A percentile compares a stretch with the other conserved stretches of the same genome.
These are phyloP conservation scores for Ciborinia camelliae DNA, from an alignment of 2,329 filamentous ascomycete species.

Conservation along the genomic window DNA sequence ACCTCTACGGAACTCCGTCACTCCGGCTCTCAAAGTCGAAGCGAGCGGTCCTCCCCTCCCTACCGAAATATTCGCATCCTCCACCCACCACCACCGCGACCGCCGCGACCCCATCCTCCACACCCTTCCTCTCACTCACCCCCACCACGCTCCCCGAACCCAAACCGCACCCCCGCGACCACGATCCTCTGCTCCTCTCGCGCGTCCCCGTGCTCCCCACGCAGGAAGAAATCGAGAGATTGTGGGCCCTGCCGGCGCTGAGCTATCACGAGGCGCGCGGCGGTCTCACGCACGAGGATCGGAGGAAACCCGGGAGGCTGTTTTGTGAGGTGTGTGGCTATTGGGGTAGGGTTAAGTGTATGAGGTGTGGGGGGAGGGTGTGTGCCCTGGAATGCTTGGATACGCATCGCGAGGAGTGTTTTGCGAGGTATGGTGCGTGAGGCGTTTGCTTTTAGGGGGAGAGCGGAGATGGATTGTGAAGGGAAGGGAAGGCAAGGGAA, in stretches of 20 bases:
- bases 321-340: conserved; percentile 83
- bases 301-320: conserved; percentile 53
- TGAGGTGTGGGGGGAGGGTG: conserved; percentile 74
- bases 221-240: conserved; percentile 58
- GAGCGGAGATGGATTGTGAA: not conserved
- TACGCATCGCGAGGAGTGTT: conserved; percentile 67
- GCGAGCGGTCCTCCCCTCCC: too few relatives aligned
- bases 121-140: conserved; percentile 22
- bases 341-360: conserved; percentile 73
- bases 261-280: conserved; percentile 63
- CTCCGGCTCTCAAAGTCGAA: not conserved
- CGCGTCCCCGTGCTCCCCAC: conserved; percentile 56
- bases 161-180: conserved; percentile 47
- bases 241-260: conserved; percentile 63
- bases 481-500: too few relatives aligned
- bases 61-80: conserved; percentile 40
- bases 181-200: conserved; percentile 56
- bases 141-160: not conserved
- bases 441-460: too few relatives aligned
- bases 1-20: not conserved
- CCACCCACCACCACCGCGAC: conserved; percentile 11
- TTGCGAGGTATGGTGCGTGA: conserved; percentile 56
- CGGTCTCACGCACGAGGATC: conserved; percentile 42
- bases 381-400: conserved; percentile 74
- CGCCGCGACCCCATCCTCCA: not conserved